Percentiles rank a stretch among this genome's conserved stretches.
phyloP scores from a whole-genome alignment of 305 asterid genomes.

The Fraxinus velutina region DNA sequence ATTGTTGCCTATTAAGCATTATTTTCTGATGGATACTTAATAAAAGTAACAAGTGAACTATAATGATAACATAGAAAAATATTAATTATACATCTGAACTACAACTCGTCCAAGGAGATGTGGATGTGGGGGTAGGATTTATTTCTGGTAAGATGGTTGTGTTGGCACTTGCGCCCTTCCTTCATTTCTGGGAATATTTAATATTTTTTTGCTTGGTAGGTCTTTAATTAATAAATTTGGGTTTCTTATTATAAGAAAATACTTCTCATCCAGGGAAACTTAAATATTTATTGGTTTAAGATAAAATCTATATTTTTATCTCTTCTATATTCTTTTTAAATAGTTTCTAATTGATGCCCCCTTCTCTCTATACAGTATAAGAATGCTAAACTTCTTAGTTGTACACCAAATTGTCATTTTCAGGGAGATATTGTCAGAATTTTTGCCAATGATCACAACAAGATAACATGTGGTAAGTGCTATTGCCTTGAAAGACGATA shows the following conservation, averaged over 20 bases:
- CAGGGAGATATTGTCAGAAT: slow-evolving; percentile 94
- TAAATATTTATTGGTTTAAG: slow-evolving; percentile 1
- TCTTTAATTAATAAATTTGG: neutral
- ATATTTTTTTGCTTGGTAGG: neutral
- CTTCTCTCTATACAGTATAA: neutral
- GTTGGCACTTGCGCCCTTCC: neutral
- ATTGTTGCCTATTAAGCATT: slow-evolving; percentile 13
- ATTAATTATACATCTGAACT: neutral
- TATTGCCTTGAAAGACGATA: slow-evolving; percentile 9
- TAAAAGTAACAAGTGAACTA: slow-evolving; percentile 5
- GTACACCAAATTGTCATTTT: slow-evolving; percentile 29
- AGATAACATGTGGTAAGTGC: slow-evolving; percentile 90
- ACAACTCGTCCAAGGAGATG: neutral
- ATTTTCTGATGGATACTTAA: slow-evolving; percentile 17
- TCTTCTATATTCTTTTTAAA: neutral
- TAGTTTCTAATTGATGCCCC: slow-evolving; percentile 14
- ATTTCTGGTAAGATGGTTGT: neutral
- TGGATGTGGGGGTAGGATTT: neutral
- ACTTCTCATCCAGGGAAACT: neutral
- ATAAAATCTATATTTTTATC: neutral
- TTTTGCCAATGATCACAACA: slow-evolving; percentile 90
- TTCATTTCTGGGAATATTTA: neutral
- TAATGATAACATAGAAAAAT: slow-evolving; percentile 6
- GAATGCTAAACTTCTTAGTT: slow-evolving; percentile 22
- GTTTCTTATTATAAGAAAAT: neutral